Base-by-base conservation (phyloP, 768 basidiomycete genomes). In the Grammothele lineata region DNA sequence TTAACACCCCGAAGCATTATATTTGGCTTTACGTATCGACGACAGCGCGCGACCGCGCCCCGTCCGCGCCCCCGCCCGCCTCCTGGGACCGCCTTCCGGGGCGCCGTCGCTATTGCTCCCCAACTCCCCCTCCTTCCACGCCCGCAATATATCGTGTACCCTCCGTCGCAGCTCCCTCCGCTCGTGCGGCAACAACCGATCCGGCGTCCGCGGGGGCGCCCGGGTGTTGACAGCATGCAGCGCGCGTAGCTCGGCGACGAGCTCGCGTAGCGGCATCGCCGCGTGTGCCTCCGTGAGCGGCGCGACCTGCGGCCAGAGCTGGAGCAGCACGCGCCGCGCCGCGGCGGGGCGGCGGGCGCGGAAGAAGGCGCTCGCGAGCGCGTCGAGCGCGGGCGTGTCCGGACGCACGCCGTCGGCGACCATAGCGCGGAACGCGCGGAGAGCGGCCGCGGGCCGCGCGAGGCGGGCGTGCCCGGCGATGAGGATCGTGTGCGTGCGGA, bases 401-500 rank as follows among this genome's bases (percentile, higher is more conserved):
- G 90, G 91, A 21, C 66, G 60, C 40, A 91, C 65, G 15, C 81
- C 83, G 12, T 67, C 63, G 2, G 68, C 64, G 11, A 86, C 53
- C 86, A 92, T 89, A 32, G 70, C 64, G 26, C 73, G 72, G 58
- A 89, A 91, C 21, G 71, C 66, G 25, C 62, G 64, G 54, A 76
- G 64, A 0, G 86, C 86, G 22, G 66, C 60, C 3, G 67, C 66
- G 5, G 85, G 77, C 25, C 79, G 66, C 12, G 77, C 75, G 42
- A 72, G 70, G n/a, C 78, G 77, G 18, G 78, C 85, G 62, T 83
- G 76, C 2, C 85, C 89, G 27, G 73, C 70, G 55, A 93, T 82
- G 50, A 93, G 73, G 51, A 84, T 81, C 21, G 89, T 91, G 70
- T 81, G 87, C 75, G 87, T 79, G 37, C 83, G 75, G 17, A 78